Percentiles rank a stretch among this genome's conserved stretches.
Evolutionary conservation across 2,329 filamentous ascomycete species (phyloP).

Genomic region (Grosmannia penicillata): DNA sequence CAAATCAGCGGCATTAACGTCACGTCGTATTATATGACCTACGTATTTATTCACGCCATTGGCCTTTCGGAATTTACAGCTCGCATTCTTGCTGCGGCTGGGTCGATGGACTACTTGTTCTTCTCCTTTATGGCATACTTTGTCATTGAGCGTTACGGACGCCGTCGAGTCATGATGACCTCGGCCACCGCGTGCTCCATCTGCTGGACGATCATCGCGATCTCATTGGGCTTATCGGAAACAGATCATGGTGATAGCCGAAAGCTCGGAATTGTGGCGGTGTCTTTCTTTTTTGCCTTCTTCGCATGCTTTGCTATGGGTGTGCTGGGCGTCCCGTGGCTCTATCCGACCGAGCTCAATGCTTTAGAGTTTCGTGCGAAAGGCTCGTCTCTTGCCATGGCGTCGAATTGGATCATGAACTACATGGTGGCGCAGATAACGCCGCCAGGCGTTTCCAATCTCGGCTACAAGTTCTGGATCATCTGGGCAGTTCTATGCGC

Average conservation of each 20-base stretch:
- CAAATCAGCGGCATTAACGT: constrained; percentile 1
- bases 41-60: constrained; percentile 27
- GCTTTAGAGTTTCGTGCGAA: constrained; percentile 13
- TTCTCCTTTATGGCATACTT: constrained; percentile 11
- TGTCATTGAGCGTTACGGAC: constrained; percentile 19
- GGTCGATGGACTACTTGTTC: constrained; percentile 21
- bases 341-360: constrained; percentile 18
- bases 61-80: constrained; percentile 14
- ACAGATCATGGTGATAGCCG: constrained; percentile 8
- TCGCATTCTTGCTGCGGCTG: constrained; percentile 28
- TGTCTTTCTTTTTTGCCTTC: constrained; percentile 17
- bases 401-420: constrained; percentile 1
- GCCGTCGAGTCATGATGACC: constrained; percentile 15
- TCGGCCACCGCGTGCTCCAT: constrained; percentile 11
- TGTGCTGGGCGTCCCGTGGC: not conserved
- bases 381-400: constrained; percentile 1
- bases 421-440: constrained; percentile 5
- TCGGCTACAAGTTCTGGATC: constrained; percentile 3
- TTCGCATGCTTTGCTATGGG: constrained; percentile 3
- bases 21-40: constrained; percentile 13
- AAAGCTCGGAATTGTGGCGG: constrained; percentile 11
- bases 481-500: constrained; percentile 28
- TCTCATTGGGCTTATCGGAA: constrained; percentile 9
- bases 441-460: constrained; percentile 2
- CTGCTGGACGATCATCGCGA: constrained; percentile 13